These are phyloP conservation scores for Deuterostichococcus epilithicus DNA, from an alignment of 139 green algal genomes.

Conservation along the genomic window DNA sequence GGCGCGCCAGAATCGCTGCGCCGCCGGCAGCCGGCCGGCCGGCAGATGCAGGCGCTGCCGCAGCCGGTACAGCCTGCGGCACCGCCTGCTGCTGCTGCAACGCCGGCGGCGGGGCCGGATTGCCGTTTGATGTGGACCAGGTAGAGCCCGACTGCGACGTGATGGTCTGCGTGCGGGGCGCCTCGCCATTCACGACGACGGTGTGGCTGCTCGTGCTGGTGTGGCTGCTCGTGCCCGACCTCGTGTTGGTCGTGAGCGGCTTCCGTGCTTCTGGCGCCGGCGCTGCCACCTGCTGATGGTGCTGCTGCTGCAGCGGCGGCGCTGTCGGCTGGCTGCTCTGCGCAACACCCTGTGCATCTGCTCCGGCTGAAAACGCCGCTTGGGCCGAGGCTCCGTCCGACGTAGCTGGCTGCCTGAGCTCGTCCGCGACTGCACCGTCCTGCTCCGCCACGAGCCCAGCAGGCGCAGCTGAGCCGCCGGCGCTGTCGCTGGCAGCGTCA, in stretches of 20 bases:
- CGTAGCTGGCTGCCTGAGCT: no score
- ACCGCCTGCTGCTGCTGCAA: background rate
- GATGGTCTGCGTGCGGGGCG: background rate
- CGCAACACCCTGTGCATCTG: no score
- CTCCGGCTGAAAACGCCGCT: no score
- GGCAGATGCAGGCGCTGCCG: background rate
- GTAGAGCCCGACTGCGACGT: background rate
- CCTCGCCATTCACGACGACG: background rate
- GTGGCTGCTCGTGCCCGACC: background rate
- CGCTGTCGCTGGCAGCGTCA: no score
- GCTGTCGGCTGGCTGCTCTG: no score
- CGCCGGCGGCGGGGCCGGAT: no score
- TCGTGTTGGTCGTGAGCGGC: background rate
- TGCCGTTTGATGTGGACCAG: background rate
- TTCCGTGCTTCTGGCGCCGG: no score
- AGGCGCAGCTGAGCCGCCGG: no score
- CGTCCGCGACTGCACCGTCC: no score
- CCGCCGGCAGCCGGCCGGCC: slow-evolving; percentile 32
- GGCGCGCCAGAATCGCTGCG: slow-evolving; percentile 51
- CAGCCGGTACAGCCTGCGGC: background rate
- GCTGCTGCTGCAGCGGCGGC: background rate
- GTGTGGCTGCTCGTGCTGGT: background rate
- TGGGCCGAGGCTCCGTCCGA: no score
- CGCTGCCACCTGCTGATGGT: background rate
- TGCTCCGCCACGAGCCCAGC: no score